A percentile compares a stretch with the other conserved stretches of the same genome.
These are phyloP conservation scores for Pachysolen tannophilus DNA, from an alignment of 805 yeast species.

Conservation along the genomic window DNA sequence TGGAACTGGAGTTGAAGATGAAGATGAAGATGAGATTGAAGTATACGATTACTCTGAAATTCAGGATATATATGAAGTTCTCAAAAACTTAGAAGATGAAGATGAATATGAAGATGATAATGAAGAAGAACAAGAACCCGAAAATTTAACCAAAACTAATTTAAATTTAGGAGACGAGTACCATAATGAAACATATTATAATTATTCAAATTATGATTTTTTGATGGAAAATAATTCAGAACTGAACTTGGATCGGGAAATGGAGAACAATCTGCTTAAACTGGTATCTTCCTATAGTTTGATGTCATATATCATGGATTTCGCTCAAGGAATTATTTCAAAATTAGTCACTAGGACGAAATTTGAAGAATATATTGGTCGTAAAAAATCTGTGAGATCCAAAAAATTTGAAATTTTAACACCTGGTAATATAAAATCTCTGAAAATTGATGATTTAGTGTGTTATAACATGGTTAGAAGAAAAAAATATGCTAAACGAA, in stretches of 20 bases:
- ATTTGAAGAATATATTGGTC: slow-evolving; percentile 3
- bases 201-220: background rate
- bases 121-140: too few relatives aligned
- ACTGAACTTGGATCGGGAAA: background rate
- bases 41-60: slow-evolving; percentile 2
- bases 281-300: background rate
- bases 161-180: too few relatives aligned
- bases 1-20: background rate
- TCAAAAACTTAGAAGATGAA: background rate
- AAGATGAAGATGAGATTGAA: background rate
- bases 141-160: background rate
- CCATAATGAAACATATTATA: too few relatives aligned
- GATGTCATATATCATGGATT: slow-evolving; percentile 3
- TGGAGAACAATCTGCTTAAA: too few relatives aligned
- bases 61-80: background rate
- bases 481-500: slow-evolving; percentile 39
- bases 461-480: slow-evolving; percentile 57
- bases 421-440: slow-evolving; percentile 4
- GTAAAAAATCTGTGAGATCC: slow-evolving; percentile 1
- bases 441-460: slow-evolving; percentile 17
- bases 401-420: slow-evolving; percentile 6
- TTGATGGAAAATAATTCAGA: background rate
- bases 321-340: slow-evolving; percentile 5
- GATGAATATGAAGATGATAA: background rate
- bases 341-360: background rate